These are phyloP conservation scores for Ophiostoma novo-ulmi DNA, from an alignment of 2,329 filamentous ascomycete species.

Conservation along the genomic window DNA sequence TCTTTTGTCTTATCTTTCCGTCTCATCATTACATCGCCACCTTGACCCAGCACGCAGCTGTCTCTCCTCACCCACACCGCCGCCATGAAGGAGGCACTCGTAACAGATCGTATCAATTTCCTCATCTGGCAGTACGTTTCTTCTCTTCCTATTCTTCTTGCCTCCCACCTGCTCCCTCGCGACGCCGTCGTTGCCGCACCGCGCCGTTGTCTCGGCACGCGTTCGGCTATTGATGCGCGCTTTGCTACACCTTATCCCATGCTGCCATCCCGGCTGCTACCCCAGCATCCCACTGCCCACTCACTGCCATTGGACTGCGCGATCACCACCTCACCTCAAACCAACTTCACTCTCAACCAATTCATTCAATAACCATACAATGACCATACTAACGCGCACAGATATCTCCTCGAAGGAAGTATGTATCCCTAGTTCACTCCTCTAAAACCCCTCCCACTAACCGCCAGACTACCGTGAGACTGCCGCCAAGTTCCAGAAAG, in stretches of 20 bases:
- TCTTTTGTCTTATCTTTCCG: neutral
- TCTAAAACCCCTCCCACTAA: slow-evolving; percentile 20
- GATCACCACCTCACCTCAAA: neutral
- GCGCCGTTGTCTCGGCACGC: slow-evolving; percentile 3
- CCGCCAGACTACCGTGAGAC: slow-evolving; percentile 60
- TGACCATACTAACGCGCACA: slow-evolving; percentile 31
- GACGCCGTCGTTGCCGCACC: neutral
- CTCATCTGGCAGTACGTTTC: slow-evolving; percentile 63
- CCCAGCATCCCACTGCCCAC: slow-evolving; percentile 13
- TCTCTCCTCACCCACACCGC: slow-evolving; percentile 25
- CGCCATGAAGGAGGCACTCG: slow-evolving; percentile 57
- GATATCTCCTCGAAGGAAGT: slow-evolving; percentile 60
- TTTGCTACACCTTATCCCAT: slow-evolving; percentile 1
- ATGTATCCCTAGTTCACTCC: slow-evolving; percentile 36
- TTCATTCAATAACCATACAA: neutral
- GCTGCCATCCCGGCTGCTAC: neutral
- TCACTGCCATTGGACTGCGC: slow-evolving; percentile 1
- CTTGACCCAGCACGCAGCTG: slow-evolving; percentile 1
- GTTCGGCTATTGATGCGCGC: neutral
- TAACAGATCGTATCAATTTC: slow-evolving; percentile 65
- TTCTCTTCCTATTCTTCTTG: slow-evolving; percentile 26
- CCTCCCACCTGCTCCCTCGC: neutral
- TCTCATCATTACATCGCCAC: neutral
- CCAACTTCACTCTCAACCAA: neutral
- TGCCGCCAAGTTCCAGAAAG: slow-evolving; percentile 62